Conservation (phyloP, 331 rosid genomes). For the Dryas integrifolia region DNA sequence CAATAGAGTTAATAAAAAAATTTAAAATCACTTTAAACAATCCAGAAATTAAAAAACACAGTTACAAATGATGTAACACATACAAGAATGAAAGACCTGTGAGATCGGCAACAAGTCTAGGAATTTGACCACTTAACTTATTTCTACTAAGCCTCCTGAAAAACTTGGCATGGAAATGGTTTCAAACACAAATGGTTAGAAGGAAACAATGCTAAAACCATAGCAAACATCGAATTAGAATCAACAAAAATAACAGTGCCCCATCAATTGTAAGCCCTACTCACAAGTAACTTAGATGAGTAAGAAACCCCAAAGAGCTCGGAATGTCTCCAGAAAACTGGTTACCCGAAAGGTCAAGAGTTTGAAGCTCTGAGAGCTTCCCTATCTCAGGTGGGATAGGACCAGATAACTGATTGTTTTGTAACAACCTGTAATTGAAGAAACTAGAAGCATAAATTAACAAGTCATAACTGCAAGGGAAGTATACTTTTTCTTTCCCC, state of each 20-base stretch:
- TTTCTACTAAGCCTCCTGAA: conserved; percentile 92
- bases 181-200: conserved; percentile 39
- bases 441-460: background rate
- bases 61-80: conserved; percentile 24
- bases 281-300: conserved; percentile 89
- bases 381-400: conserved; percentile 81
- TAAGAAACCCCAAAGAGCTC: conserved; percentile 64
- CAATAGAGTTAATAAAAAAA: background rate
- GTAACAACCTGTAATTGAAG: conserved; percentile 59
- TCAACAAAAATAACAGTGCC: background rate
- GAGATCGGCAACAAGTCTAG: conserved; percentile 78
- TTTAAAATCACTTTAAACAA: conserved; percentile 18
- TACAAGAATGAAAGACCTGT: conserved; percentile 79
- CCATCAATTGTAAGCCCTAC: conserved; percentile 40
- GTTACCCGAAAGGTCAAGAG: conserved; percentile 86
- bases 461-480: background rate
- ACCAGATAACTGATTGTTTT: conserved; percentile 78
- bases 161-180: conserved; percentile 53
- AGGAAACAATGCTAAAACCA: conserved; percentile 22
- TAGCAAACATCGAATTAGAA: background rate
- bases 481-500: background rate
- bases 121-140: conserved; percentile 75
- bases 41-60: conserved; percentile 11
- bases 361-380: conserved; percentile 64
- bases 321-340: conserved; percentile 79